phyloP scores from a whole-genome alignment of 208 protist species.

The Crithidia fasciculata region DNA sequence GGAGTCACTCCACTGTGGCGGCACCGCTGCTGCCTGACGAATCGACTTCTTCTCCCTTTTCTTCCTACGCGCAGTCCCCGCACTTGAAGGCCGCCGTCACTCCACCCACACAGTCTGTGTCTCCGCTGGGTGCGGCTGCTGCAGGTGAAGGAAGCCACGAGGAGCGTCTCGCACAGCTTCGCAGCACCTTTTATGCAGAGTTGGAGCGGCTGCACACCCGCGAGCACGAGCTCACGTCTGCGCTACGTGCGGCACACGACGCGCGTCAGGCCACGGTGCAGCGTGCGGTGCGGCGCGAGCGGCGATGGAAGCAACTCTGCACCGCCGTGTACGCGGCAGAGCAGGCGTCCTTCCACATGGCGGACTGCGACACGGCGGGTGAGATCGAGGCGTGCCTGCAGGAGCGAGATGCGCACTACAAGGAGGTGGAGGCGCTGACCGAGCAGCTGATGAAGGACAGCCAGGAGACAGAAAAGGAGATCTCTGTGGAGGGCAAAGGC shows the following conservation, averaged over 20 bases:
- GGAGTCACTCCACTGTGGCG: constrained; percentile 21
- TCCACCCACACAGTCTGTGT: background rate
- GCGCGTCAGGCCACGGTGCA: constrained; percentile 18
- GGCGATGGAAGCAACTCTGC: constrained; percentile 67
- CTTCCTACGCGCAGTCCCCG: too few relatives aligned
- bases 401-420: constrained; percentile 50
- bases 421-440: constrained; percentile 52
- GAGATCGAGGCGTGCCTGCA: constrained; percentile 43
- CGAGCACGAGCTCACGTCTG: constrained; percentile 46
- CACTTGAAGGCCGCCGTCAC: too few relatives aligned
- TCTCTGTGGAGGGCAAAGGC: background rate
- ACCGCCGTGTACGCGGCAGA: constrained; percentile 60
- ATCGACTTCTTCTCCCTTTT: background rate
- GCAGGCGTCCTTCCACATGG: constrained; percentile 55
- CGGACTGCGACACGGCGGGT: constrained; percentile 34
- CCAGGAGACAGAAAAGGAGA: background rate
- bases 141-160: background rate
- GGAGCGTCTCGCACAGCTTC: background rate
- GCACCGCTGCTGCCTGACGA: background rate
- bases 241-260: constrained; percentile 20
- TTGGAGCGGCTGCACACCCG: constrained; percentile 40
- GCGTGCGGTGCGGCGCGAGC: constrained; percentile 46
- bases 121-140: background rate
- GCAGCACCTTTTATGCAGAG: constrained; percentile 29
- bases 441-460: constrained; percentile 39